Evolutionary conservation across 192 early-diverging fungal genomes (phyloP).

Genomic region (Coemansia furcata): DNA sequence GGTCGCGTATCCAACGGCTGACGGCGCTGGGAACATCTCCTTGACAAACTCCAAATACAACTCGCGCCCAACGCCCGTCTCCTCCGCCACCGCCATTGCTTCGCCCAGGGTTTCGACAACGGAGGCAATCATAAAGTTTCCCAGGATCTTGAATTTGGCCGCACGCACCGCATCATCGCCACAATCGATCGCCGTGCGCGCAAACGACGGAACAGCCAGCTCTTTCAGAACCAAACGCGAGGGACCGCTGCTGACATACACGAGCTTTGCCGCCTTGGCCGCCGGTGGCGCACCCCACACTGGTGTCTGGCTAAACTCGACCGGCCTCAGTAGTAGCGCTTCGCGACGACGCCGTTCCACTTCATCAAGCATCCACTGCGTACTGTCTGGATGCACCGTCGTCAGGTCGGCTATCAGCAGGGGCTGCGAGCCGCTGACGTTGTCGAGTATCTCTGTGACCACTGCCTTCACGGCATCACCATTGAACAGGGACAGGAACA

Average conservation of each 20-base stretch:
- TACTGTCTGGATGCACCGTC: slow-evolving; percentile 55
- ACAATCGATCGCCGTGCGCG: slow-evolving; percentile 52
- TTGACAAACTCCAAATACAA: slow-evolving; percentile 56
- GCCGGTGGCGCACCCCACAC: slow-evolving; percentile 57
- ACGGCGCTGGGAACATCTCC: slow-evolving; percentile 49
- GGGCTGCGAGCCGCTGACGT: slow-evolving; percentile 1
- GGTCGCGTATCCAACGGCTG: slow-evolving; percentile 51
- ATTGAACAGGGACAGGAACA: slow-evolving; percentile 64
- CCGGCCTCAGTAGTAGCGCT: not conserved
- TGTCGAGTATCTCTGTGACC: slow-evolving; percentile 36
- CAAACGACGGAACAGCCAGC: slow-evolving; percentile 39
- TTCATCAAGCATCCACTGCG: slow-evolving; percentile 25
- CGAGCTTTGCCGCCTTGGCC: slow-evolving; percentile 54
- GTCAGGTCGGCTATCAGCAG: slow-evolving; percentile 58
- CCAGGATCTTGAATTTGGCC: slow-evolving; percentile 60
- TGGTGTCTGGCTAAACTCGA: slow-evolving; percentile 53
- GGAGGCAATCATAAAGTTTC: slow-evolving; percentile 65
- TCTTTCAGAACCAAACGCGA: not conserved
- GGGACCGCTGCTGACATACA: slow-evolving; percentile 54
- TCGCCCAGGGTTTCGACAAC: slow-evolving; percentile 63
- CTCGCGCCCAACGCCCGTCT: slow-evolving; percentile 50
- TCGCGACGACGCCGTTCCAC: slow-evolving; percentile 7
- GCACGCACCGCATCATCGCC: slow-evolving; percentile 50
- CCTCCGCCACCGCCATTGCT: slow-evolving; percentile 60
- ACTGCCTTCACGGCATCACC: slow-evolving; percentile 56